Base-by-base conservation (phyloP, 78 protist species). In the Dictyostelium citrinum region DNA sequence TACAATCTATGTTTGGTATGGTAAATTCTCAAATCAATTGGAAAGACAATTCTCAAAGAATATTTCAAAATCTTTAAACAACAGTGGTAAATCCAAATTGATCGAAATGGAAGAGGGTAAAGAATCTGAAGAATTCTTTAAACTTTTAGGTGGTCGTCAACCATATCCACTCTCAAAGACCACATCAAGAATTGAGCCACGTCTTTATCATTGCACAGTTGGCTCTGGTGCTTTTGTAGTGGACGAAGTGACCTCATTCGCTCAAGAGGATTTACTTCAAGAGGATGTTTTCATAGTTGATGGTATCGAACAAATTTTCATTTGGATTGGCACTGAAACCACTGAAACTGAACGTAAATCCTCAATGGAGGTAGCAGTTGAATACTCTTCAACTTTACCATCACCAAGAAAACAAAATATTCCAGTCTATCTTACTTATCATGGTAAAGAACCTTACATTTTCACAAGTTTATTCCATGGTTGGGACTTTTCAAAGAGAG, bases 251-350 rank as follows among this genome's bases (percentile, higher is more conserved):
- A 46, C 78, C 39, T 45, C 61, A 2, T 95, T 88, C 20, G 90
- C 93, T 7, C 96, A 95, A 77, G 96, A 95, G 37, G 96, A 95
- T 70, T 80, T 95, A 17, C 20, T 90, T 10, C 85, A 68, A 31
- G 96, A 95, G 39, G 96, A 95, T 79, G 96, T 95, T 49, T 90
- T 79, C 68, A 84, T 95, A 6, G 75, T 95, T 37, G 96, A 95
- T 55, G 92, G 92, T n/a, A 51, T 95, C 39, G 90, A 81, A 22
- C 81, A 84, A 9, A 41, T 95, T 5, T 95, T 55, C 43, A 82
- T 95, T 61, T 95, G 96, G 96, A 95, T 95, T 14, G 96, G 96
- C 4, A 60, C 64, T 16, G 90, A 90, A 9, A 84, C 95, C 1
- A 77, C 92, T 8, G 93, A 81, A 71, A 67, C 49, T 29, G 96